These are phyloP conservation scores for Rhizoctonia solani DNA, from an alignment of 1,284 basidiomycete species.

Conservation along the genomic window DNA sequence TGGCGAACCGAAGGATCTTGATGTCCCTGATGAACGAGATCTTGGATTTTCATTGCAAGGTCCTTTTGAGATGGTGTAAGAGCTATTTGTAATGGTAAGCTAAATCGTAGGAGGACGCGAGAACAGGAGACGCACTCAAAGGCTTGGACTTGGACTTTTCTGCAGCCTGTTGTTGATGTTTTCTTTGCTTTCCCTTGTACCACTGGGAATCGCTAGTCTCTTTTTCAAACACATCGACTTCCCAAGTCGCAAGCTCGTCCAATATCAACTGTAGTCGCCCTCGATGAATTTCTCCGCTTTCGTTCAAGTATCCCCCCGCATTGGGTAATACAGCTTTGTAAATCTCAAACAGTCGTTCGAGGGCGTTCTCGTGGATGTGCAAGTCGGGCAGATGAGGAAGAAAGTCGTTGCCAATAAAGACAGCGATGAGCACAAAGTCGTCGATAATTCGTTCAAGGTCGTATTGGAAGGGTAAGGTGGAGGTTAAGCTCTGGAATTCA, in stretches of 20 bases:
- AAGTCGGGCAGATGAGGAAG: constrained; percentile 94
- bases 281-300: constrained; percentile 82
- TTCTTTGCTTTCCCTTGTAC: constrained; percentile 87
- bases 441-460: constrained; percentile 94
- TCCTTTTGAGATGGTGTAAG: constrained; percentile 73
- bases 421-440: constrained; percentile 94
- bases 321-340: constrained; percentile 89
- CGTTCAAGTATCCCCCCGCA: constrained; percentile 91
- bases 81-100: constrained; percentile 50
- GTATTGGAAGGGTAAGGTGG: constrained; percentile 67
- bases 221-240: constrained; percentile 87
- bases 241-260: constrained; percentile 85
- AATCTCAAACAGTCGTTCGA: constrained; percentile 90
- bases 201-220: constrained; percentile 88
- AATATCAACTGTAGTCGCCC: constrained; percentile 84
- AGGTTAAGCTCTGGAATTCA: constrained; percentile 70
- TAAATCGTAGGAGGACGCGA: too few relatives aligned
- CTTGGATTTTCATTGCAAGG: constrained; percentile 75
- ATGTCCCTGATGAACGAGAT: constrained; percentile 60
- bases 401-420: constrained; percentile 98
- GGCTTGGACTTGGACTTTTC: constrained; percentile 48
- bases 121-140: constrained; percentile 44
- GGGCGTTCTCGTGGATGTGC: constrained; percentile 96
- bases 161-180: constrained; percentile 52
- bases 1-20: constrained; percentile 35